Evolutionary conservation across 2,329 filamentous ascomycete genomes (phyloP).

Genomic region (Colletotrichum sp.): DNA sequence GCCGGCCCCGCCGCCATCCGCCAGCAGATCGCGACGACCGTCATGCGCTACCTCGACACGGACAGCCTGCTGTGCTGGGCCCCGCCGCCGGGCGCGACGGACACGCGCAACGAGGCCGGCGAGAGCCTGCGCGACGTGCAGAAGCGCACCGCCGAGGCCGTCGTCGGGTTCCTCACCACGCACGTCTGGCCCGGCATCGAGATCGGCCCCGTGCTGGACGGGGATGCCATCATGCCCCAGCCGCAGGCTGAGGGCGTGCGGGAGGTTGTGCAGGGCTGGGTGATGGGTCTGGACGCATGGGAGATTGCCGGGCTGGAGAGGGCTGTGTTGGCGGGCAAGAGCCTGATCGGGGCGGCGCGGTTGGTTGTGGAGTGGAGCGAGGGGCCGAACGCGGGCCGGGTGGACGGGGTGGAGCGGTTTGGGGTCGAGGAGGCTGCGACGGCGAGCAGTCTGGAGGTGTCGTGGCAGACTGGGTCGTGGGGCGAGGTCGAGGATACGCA

Average conservation of each 20-base stretch:
- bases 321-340: slow-evolving; percentile 85
- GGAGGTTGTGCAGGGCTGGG: slow-evolving; percentile 80
- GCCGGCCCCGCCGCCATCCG: slow-evolving; percentile 58
- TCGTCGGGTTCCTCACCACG: slow-evolving; percentile 73
- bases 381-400: slow-evolving; percentile 51
- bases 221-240: slow-evolving; percentile 76
- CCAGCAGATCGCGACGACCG: slow-evolving; percentile 65
- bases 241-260: slow-evolving; percentile 76
- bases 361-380: slow-evolving; percentile 89
- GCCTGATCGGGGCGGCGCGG: slow-evolving; percentile 77
- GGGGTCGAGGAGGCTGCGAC: slow-evolving; percentile 83
- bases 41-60: slow-evolving; percentile 88
- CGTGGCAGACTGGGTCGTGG: slow-evolving; percentile 91
- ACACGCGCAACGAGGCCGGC: slow-evolving; percentile 49
- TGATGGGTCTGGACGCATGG: slow-evolving; percentile 73
- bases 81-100: slow-evolving; percentile 55
- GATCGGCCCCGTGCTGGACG: slow-evolving; percentile 81
- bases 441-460: slow-evolving; percentile 82
- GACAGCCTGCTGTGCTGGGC: slow-evolving; percentile 94
- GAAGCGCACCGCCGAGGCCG: slow-evolving; percentile 68
- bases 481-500: slow-evolving; percentile 98
- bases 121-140: slow-evolving; percentile 76
- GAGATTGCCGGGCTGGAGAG: slow-evolving; percentile 89
- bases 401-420: slow-evolving; percentile 53
- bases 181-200: slow-evolving; percentile 85